Evolutionary conservation across 2,329 filamentous ascomycete genomes (phyloP), one percentile per base, ranked within the genome.

Genomic region (Colletotrichum sp.): DNA sequence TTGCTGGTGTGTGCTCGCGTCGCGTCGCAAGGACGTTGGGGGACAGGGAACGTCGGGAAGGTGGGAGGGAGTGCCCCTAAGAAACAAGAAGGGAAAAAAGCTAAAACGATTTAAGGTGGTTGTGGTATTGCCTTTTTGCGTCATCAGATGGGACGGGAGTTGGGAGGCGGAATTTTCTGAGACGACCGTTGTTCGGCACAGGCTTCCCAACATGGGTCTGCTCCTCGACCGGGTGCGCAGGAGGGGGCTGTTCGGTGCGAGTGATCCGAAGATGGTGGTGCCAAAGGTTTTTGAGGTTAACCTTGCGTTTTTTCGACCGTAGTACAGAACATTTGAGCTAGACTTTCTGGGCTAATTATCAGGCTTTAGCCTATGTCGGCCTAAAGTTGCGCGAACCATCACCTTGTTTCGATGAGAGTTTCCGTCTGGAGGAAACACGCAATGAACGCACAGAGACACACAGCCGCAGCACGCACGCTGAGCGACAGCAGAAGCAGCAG

Each of bases 101-200:
- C 55, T 64, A 68, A 75, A 75, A 28, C 39, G 48, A 55, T 26
- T 72, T 63, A 73, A 75, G 39, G 73, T 72, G 61, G 24, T 57
- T 13, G 32, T 12, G 15, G 16, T 59, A 43, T 55, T 63, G 16
- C 32, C 21, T 55, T 66, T 65, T 66, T 71, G 72, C 72, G 52
- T 74, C 72, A 71, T 52, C 28, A 73, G 64, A 73, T 73, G 70
- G 59, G 73, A 75, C 48, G 73, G 59, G 39, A 36, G 26, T 32
- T 18, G 48, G 57, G 16, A 30, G 55, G 24, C 26, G 18, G 68
- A 28, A 15, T 43, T 39, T 64, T 60, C 64, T 68, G 73, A 75
- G 63, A 73, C 64, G 70, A 73, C 73, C 73, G 64, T 60, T 73
- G 70, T 48, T 73, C 73, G 73, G 64, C 73, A 69, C 70, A 60